Conservation (phyloP, 2,329 filamentous ascomycete species). For the Alternaria arbusti region DNA sequence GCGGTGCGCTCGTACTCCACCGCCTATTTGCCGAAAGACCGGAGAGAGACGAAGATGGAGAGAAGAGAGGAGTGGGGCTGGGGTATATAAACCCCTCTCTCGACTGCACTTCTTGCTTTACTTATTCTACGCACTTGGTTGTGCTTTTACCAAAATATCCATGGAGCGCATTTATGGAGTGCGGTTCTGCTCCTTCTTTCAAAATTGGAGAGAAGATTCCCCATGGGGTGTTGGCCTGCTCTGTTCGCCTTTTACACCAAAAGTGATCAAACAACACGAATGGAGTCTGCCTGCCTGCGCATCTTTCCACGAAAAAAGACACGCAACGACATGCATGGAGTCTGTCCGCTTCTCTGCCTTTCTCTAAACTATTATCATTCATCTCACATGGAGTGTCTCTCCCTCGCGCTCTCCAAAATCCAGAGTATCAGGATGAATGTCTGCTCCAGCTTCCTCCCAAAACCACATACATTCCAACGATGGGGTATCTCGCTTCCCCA, state of each 20-base stretch:
- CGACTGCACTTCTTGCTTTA: not conserved
- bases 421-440: too few relatives aligned
- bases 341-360: not conserved
- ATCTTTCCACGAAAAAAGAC: too few relatives aligned
- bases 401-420: not conserved
- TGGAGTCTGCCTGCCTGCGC: too few relatives aligned
- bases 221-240: too few relatives aligned
- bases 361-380: too few relatives aligned
- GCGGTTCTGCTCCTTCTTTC: not conserved
- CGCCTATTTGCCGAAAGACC: not conserved
- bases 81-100: not conserved
- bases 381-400: not conserved
- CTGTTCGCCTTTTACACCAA: too few relatives aligned
- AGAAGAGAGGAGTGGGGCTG: not conserved
- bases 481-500: not conserved
- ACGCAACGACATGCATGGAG: too few relatives aligned
- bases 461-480: accelerated
- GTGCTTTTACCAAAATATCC: not conserved
- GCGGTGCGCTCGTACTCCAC: not conserved
- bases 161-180: not conserved
- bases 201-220: too few relatives aligned
- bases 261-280: too few relatives aligned
- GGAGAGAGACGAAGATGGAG: not conserved
- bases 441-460: not conserved
- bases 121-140: not conserved